These are phyloP conservation scores for Ustilago esculenta DNA, from an alignment of 1,284 basidiomycete genomes.

Conservation along the genomic window DNA sequence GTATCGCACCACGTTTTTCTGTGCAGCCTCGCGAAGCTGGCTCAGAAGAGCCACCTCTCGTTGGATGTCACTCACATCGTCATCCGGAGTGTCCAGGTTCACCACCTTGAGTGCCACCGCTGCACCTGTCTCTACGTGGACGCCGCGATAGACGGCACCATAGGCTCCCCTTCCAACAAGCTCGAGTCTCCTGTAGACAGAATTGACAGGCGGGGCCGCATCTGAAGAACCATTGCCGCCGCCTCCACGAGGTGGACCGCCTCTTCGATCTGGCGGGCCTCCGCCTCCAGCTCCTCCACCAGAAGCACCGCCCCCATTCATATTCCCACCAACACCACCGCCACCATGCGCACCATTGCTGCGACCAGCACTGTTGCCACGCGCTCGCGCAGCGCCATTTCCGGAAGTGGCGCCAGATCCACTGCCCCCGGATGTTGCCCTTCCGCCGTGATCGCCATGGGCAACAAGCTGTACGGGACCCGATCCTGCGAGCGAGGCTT, in stretches of 20 bases:
- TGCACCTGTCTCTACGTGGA: conserved; percentile 82
- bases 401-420: conserved; percentile 1
- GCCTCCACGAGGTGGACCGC: conserved; percentile 15
- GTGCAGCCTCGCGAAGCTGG: conserved; percentile 79
- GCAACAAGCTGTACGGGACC: conserved; percentile 9
- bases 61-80: conserved; percentile 96
- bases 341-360: conserved; percentile 11
- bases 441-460: conserved; percentile 24
- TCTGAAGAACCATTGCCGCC: conserved; percentile 18
- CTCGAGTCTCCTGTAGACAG: conserved; percentile 58
- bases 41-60: conserved; percentile 92
- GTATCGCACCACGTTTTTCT: conserved; percentile 92
- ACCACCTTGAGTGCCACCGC: conserved; percentile 97
- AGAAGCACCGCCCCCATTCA: conserved; percentile 12
- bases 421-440: conserved; percentile 9
- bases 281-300: conserved; percentile 37
- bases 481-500: conserved; percentile 3
- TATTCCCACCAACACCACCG: conserved; percentile 8
- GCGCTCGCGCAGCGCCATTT: conserved; percentile 13
- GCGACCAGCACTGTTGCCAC: conserved; percentile 15
- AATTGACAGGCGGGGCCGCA: conserved; percentile 30
- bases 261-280: conserved; percentile 34
- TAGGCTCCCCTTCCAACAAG: conserved; percentile 65
- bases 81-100: conserved; percentile 89
- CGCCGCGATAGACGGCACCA: conserved; percentile 66